These are phyloP conservation scores for Dictyostelium capitatum DNA, from an alignment of 78 protist genomes.

Conservation along the genomic window DNA sequence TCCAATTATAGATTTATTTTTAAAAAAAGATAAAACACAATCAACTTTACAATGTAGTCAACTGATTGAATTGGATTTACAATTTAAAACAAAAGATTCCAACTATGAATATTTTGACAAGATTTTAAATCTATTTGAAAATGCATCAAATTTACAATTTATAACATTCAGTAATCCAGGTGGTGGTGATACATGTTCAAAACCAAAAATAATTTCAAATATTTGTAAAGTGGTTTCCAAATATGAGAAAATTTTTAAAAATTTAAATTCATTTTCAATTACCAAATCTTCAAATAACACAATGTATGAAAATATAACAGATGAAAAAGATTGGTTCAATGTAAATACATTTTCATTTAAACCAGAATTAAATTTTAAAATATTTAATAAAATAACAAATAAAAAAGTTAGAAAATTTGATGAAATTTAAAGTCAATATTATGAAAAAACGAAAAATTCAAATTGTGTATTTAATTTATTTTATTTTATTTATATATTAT, in stretches of 20 bases:
- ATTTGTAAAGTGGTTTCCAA: background rate
- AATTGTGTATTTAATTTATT: too few relatives aligned
- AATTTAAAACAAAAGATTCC: background rate
- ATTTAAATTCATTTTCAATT: background rate
- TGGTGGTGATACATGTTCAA: background rate
- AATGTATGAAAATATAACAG: slow-evolving; percentile 1
- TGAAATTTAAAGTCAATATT: too few relatives aligned
- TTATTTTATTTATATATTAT: too few relatives aligned
- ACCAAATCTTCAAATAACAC: background rate
- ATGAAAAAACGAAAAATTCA: too few relatives aligned
- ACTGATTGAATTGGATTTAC: background rate
- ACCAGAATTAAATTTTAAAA: background rate
- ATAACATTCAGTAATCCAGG: background rate
- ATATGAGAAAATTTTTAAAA: background rate
- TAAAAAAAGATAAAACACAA: background rate
- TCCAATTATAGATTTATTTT: background rate
- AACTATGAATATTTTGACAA: background rate
- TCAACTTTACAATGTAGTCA: background rate
- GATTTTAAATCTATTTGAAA: background rate
- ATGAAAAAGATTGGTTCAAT: slow-evolving; percentile 8
- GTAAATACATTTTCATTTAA: background rate
- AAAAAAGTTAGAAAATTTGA: background rate
- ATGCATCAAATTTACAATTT: background rate
- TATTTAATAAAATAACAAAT: background rate
- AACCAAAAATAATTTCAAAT: background rate